Evolutionary conservation across 768 basidiomycete species (phyloP).

Genomic region (Terana coerulea): DNA sequence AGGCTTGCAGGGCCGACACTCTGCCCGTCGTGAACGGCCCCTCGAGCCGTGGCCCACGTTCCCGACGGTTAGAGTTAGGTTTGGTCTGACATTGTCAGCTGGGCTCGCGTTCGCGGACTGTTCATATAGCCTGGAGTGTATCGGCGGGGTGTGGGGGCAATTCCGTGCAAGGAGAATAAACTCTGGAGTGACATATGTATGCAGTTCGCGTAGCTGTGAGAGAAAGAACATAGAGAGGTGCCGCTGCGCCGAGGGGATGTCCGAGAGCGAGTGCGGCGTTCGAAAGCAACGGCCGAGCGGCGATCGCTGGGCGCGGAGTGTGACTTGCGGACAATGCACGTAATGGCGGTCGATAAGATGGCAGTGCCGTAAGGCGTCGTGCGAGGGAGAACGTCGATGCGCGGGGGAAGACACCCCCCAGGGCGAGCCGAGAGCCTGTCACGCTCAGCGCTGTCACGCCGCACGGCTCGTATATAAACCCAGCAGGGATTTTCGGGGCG

Average conservation of each 20-base stretch:
- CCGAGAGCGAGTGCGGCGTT: conserved; percentile 1
- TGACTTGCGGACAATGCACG: not conserved
- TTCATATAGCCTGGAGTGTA: no score
- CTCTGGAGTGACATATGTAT: not conserved
- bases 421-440: not conserved
- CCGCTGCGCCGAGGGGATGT: not conserved
- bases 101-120: no score
- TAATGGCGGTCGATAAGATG: not conserved
- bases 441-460: not conserved
- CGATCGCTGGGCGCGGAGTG: conserved; percentile 3
- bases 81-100: no score
- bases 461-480: conserved; percentile 4
- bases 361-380: not conserved
- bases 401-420: not conserved
- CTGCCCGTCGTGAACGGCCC: no score
- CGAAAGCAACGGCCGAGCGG: not conserved
- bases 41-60: no score
- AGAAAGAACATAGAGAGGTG: not conserved
- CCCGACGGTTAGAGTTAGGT: no score
- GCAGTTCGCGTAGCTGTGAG: not conserved
- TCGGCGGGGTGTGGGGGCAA: not conserved
- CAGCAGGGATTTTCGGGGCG: conserved; percentile 5
- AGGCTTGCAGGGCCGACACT: no score
- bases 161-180: not conserved
- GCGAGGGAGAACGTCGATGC: not conserved